Conservation (phyloP, 1,284 basidiomycete species). For the Erythrobasidium hasegawianum region DNA sequence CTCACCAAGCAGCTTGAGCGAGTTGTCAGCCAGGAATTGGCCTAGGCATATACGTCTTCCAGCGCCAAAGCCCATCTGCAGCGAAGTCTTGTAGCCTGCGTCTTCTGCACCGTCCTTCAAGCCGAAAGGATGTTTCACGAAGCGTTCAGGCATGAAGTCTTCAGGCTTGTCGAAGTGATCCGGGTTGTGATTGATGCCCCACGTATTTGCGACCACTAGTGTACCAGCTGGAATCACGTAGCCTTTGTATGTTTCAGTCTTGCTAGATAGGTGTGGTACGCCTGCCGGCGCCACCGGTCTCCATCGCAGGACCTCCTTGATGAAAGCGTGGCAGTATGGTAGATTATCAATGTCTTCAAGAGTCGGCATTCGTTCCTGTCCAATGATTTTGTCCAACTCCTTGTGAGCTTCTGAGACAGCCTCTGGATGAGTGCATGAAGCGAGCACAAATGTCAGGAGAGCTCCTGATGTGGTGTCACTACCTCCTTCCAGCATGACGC, state of each 20-base stretch:
- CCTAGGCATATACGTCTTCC: slow-evolving; percentile 36
- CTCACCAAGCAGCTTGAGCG: slow-evolving; percentile 2
- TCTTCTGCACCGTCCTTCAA: slow-evolving; percentile 35
- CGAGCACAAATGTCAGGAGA: background rate
- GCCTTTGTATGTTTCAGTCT: slow-evolving; percentile 46
- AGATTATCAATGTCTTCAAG: slow-evolving; percentile 44
- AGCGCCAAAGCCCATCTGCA: slow-evolving; percentile 6
- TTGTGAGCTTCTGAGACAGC: slow-evolving; percentile 30
- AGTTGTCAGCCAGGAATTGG: slow-evolving; percentile 35
- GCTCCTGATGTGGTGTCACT: background rate
- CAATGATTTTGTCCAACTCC: slow-evolving; percentile 32
- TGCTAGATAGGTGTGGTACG: slow-evolving; percentile 38
- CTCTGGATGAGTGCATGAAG: slow-evolving; percentile 1
- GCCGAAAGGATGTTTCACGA: slow-evolving; percentile 27
- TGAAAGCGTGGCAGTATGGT: slow-evolving; percentile 44
- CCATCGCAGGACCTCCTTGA: slow-evolving; percentile 41
- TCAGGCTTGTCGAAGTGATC: slow-evolving; percentile 37
- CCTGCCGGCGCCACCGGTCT: slow-evolving; percentile 45
- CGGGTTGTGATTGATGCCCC: slow-evolving; percentile 40
- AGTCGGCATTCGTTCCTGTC: slow-evolving; percentile 49
- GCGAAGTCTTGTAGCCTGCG: slow-evolving; percentile 16
- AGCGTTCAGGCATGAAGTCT: slow-evolving; percentile 36
- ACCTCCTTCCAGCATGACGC: slow-evolving; percentile 6
- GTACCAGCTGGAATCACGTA: slow-evolving; percentile 47
- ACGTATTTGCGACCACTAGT: slow-evolving; percentile 46